Percentiles rank a stretch among this genome's conserved stretches.
Evolutionary conservation across 139 green algal species (phyloP).

Genomic region (Yamagishiella unicocca): DNA sequence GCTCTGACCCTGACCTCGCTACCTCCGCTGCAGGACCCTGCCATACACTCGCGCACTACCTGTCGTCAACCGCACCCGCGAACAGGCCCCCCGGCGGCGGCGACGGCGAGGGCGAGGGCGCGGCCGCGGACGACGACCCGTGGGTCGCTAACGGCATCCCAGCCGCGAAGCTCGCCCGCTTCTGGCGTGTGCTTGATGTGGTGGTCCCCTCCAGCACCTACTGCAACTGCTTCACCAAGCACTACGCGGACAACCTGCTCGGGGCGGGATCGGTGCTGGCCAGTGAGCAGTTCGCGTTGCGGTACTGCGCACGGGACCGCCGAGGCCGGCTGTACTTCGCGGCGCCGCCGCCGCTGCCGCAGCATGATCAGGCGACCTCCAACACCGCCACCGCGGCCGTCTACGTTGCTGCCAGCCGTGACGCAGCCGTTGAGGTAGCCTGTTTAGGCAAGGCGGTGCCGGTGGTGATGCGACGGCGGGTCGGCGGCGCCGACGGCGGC

Average conservation of each 20-base stretch:
- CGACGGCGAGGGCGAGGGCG: neutral
- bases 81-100: conserved; percentile 21
- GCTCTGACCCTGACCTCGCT: too few relatives aligned
- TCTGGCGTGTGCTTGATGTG: conserved; percentile 35
- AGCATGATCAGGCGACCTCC: neutral
- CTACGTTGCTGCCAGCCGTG: neutral
- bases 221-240: conserved; percentile 45
- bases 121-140: neutral
- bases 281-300: conserved; percentile 8
- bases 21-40: too few relatives aligned
- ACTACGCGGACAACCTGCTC: conserved; percentile 33
- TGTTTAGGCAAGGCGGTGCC: neutral
- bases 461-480: neutral
- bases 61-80: neutral
- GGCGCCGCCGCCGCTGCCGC: conserved; percentile 3
- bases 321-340: conserved; percentile 27
- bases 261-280: conserved; percentile 36
- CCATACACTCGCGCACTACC: neutral
- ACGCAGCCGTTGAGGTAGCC: neutral
- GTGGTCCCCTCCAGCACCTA: conserved; percentile 12
- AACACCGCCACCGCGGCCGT: neutral
- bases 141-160: conserved; percentile 9
- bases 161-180: neutral
- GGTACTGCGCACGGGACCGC: neutral
- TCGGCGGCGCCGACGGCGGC: neutral